phyloP scores from a whole-genome alignment of 228 moss, liverwort and hornwort species.

The Sphagnum fallax region DNA sequence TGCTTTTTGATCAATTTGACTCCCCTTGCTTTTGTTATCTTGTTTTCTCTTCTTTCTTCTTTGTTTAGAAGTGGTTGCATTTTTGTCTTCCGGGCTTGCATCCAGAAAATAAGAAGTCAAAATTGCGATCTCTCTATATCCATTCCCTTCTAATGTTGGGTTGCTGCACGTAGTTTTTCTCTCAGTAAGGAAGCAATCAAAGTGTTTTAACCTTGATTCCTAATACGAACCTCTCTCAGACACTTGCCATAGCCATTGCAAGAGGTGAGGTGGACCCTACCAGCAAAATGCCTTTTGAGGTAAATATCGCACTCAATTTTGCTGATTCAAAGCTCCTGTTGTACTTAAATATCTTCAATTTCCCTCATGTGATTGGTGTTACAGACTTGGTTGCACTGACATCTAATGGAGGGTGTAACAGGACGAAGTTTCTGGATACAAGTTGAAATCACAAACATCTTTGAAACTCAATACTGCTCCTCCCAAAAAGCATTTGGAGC shows the following conservation, averaged over 20 bases:
- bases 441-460: constrained; percentile 6
- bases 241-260: constrained; percentile 59
- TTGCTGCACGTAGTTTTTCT: too few species aligned
- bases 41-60: too few species aligned
- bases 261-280: constrained; percentile 78
- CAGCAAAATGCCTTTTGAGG: constrained; percentile 66
- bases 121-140: too few species aligned
- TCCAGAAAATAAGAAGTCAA: too few species aligned
- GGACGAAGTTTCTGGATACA: constrained; percentile 22
- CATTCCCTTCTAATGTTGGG: too few species aligned
- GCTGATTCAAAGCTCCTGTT: neutral
- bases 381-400: too few species aligned
- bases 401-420: constrained; percentile 6
- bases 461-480: neutral
- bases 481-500: constrained; percentile 26
- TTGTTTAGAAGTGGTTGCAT: too few species aligned
- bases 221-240: constrained; percentile 57
- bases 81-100: too few species aligned
- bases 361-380: neutral
- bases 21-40: neutral
- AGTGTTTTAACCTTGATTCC: constrained; percentile 30
- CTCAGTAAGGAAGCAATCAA: too few species aligned
- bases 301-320: constrained; percentile 12
- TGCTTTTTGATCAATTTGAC: neutral
- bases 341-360: neutral